phyloP scores from a whole-genome alignment of 352 stramenopile species.

The Phytopythium litorale region DNA sequence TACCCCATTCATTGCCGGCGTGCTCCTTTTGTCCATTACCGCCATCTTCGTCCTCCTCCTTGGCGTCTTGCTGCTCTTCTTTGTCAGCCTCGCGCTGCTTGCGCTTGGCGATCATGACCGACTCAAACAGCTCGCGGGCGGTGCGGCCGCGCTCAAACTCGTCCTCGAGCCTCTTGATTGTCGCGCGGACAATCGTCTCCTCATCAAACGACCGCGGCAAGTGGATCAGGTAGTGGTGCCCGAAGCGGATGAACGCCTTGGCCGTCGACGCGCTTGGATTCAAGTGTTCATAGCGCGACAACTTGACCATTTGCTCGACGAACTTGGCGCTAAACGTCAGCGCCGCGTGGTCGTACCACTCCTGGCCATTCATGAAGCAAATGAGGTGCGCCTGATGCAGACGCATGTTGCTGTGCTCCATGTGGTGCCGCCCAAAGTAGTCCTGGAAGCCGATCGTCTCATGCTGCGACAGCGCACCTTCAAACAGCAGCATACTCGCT shows the following conservation, averaged over 20 bases:
- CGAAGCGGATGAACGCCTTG: slow-evolving; percentile 73
- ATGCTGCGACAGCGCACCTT: slow-evolving; percentile 55
- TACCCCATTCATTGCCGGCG: slow-evolving; percentile 9
- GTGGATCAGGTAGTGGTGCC: slow-evolving; percentile 79
- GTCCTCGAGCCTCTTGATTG: slow-evolving; percentile 69
- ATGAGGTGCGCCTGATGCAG: slow-evolving; percentile 73
- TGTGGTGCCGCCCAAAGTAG: slow-evolving; percentile 55
- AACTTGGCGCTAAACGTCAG: slow-evolving; percentile 65
- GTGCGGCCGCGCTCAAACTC: slow-evolving; percentile 74
- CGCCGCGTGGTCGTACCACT: slow-evolving; percentile 66
- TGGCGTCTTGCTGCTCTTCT: slow-evolving; percentile 1
- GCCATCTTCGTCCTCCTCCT: slow-evolving; percentile 1
- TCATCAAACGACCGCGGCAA: slow-evolving; percentile 74
- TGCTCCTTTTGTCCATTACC: background rate
- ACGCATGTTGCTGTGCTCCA: slow-evolving; percentile 41
- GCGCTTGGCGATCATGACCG: slow-evolving; percentile 56
- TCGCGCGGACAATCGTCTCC: slow-evolving; percentile 63
- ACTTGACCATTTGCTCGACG: slow-evolving; percentile 76
- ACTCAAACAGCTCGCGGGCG: slow-evolving; percentile 71
- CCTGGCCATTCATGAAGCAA: slow-evolving; percentile 62
- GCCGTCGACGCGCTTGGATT: slow-evolving; percentile 37
- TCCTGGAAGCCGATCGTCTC: slow-evolving; percentile 69
- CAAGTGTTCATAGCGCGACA: slow-evolving; percentile 61
- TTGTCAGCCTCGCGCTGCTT: slow-evolving; percentile 22
- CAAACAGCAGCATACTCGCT: slow-evolving; percentile 65